Evolutionary conservation across 352 stramenopile genomes (phyloP).

Genomic region (Phytophthora cajani): DNA sequence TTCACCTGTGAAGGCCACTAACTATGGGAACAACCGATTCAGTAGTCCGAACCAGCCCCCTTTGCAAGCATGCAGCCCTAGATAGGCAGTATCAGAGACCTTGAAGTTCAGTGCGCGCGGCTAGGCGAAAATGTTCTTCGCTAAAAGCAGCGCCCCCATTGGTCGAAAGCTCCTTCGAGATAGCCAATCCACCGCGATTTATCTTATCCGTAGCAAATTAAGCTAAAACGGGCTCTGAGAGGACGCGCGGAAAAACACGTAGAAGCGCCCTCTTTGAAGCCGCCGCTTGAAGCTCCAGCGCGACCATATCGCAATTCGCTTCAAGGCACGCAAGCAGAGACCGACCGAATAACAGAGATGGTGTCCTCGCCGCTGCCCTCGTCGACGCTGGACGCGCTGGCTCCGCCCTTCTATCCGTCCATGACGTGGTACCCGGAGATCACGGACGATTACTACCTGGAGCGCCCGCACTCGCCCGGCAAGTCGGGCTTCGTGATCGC

Average conservation of each 20-base stretch:
- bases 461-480: constrained; percentile 64
- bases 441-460: constrained; percentile 72
- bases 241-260: constrained; percentile 22
- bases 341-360: constrained; percentile 26
- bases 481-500: constrained; percentile 73
- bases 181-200: background rate
- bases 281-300: background rate
- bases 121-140: constrained; percentile 29
- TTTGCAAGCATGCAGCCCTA: background rate
- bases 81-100: background rate
- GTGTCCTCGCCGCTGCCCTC: constrained; percentile 45
- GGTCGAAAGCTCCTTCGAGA: background rate
- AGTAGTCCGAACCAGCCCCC: background rate
- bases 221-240: constrained; percentile 3
- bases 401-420: constrained; percentile 66
- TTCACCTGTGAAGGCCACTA: background rate
- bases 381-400: constrained; percentile 60
- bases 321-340: constrained; percentile 14
- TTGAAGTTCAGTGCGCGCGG: constrained; percentile 38
- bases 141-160: constrained; percentile 8
- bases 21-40: background rate
- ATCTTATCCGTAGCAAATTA: constrained; percentile 3
- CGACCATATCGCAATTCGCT: constrained; percentile 37
- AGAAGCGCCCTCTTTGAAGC: constrained; percentile 25
- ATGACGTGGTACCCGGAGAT: constrained; percentile 62